Percentiles rank a stretch among this genome's conserved stretches.
Evolutionary conservation across 2,329 filamentous ascomycete species (phyloP).

Genomic region (Fusarium sp.): DNA sequence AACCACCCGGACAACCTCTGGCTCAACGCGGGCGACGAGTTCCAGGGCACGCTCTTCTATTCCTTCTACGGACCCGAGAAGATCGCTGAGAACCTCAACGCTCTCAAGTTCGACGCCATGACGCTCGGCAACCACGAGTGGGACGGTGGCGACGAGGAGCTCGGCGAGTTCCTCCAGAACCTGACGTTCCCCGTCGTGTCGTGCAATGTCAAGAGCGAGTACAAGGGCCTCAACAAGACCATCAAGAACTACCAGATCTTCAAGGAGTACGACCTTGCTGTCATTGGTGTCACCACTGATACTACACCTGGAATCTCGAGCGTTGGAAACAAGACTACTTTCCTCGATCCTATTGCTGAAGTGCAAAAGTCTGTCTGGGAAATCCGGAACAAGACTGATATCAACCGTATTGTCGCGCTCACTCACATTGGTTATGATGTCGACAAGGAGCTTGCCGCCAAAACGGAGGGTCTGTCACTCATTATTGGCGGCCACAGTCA

Average conservation of each 20-base stretch:
- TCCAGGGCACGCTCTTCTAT: constrained; percentile 78
- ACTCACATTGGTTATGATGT: constrained; percentile 78
- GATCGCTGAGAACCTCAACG: constrained; percentile 76
- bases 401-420: constrained; percentile 75
- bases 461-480: constrained; percentile 75
- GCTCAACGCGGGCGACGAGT: constrained; percentile 78
- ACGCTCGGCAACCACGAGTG: constrained; percentile 78
- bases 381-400: constrained; percentile 72
- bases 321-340: constrained; percentile 70
- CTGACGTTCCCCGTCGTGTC: constrained; percentile 76
- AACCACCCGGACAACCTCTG: constrained; percentile 73
- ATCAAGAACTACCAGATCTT: constrained; percentile 78
- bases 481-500: constrained; percentile 76
- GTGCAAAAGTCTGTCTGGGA: constrained; percentile 74
- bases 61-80: constrained; percentile 77
- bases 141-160: constrained; percentile 73
- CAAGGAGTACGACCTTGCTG: constrained; percentile 70
- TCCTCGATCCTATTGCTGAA: constrained; percentile 69
- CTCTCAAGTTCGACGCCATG: constrained; percentile 77
- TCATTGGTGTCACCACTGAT: constrained; percentile 76
- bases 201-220: constrained; percentile 74
- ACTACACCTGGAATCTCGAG: constrained; percentile 71
- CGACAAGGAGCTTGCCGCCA: constrained; percentile 71
- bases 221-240: constrained; percentile 71
- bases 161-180: constrained; percentile 74